phyloP scores from a whole-genome alignment of 768 basidiomycete species.

The Russula emetica region DNA sequence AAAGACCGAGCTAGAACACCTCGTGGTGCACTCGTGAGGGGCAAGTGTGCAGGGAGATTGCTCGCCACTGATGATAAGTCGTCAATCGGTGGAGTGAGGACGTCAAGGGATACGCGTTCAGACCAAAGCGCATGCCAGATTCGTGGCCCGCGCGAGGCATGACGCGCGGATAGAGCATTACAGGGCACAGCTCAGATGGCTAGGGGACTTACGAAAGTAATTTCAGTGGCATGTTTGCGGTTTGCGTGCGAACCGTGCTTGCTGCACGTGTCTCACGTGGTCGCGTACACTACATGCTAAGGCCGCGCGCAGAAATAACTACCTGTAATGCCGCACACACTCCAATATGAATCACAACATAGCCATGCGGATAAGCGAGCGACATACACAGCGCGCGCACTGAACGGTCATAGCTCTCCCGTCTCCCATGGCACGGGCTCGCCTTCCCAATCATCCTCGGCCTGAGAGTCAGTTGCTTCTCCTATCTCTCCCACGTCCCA shows the following conservation, averaged over 20 bases:
- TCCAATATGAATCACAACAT: conserved; percentile 19
- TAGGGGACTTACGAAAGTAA: conserved; percentile 17
- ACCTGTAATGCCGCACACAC: conserved; percentile 13
- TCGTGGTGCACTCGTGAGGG: neutral
- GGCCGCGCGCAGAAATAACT: conserved; percentile 8
- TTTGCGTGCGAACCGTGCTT: conserved; percentile 10
- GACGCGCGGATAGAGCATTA: conserved; percentile 9
- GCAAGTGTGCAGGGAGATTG: neutral
- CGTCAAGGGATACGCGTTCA: neutral
- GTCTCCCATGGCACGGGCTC: conserved; percentile 80
- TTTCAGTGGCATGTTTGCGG: conserved; percentile 2
- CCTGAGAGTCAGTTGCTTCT: conserved; percentile 32
- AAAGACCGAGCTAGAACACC: conserved; percentile 3
- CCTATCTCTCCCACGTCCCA: conserved; percentile 71
- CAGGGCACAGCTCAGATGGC: conserved; percentile 11
- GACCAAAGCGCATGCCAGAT: conserved; percentile 13
- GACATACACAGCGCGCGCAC: conserved; percentile 31
- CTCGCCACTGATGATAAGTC: neutral
- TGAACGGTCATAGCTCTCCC: conserved; percentile 56
- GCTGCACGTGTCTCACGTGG: conserved; percentile 29
- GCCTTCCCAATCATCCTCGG: conserved; percentile 59
- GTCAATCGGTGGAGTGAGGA: neutral
- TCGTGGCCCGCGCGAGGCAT: conserved; percentile 22
- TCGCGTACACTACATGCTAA: conserved; percentile 20
- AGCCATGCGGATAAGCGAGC: conserved; percentile 27